Evolutionary conservation across 2,329 filamentous ascomycete genomes (phyloP), one percentile per base, ranked within the genome.

Genomic region (Magnaporthiopsis rhizophila): DNA sequence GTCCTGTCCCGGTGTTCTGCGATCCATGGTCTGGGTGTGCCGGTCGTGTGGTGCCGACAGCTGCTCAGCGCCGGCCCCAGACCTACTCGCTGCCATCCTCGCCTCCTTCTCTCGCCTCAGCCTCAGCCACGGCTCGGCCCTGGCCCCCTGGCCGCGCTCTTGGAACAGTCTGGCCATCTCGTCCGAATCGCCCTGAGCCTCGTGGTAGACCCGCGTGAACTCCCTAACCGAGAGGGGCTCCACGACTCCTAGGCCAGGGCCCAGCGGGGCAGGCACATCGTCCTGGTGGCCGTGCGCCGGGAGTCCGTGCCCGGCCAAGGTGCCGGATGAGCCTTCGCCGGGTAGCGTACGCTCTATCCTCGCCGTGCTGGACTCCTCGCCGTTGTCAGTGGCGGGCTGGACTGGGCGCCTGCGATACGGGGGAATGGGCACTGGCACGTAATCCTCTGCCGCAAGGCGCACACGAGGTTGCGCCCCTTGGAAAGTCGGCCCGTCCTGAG

Each of bases 141-240:
- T 81, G 13, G 85, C 83, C 64, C 83, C 79, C 2, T 85, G 79
- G 5, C 82, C 80, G 68, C 89, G 86, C 53, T 85, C 81, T 56
- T 83, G 80, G 38, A 89, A 86, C 28, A 90, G 85, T 57, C 80
- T 77, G 3, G 88, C 68, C 32, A 90, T 85, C 65, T 80, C 81
- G 50, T 83, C 78, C 0, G 81, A 81, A 68, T 89, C 81, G 5
- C 86, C 86, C 58, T 81, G 80, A 1, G 86, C 86, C 64, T 83
- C 83, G 58, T 81, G 79, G 73, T 86, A 88, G 53, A 84, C 86
- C 64, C 78, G 80, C 68, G 82, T 76, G 73, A 77, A 85, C 70
- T 78, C 82, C 65, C 71, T 77, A 38, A 74, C 77, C 57, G 61
- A 62, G 13, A 62, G 21, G 9, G 61, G 45, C 36, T 62, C 61